Conservation (phyloP, 805 yeast genomes). For the Blastobotrys americana region DNA sequence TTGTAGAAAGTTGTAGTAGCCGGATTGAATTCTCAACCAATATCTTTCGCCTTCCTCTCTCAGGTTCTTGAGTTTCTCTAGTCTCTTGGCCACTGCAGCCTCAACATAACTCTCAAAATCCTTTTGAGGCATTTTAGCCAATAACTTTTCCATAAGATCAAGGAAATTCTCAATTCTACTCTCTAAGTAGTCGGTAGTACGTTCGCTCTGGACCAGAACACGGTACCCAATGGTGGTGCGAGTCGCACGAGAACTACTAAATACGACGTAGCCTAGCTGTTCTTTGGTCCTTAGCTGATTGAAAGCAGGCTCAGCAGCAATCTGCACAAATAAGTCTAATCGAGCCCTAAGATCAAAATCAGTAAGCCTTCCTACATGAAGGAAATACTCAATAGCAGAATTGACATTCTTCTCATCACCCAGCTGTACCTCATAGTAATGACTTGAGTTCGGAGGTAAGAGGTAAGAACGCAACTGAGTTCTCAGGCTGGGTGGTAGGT, state of each 20-base stretch:
- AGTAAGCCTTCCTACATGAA: slow-evolving; percentile 53
- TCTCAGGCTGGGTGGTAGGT: slow-evolving; percentile 39
- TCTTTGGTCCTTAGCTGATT: slow-evolving; percentile 86
- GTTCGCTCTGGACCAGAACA: slow-evolving; percentile 77
- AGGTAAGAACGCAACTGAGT: slow-evolving; percentile 37
- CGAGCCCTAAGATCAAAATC: slow-evolving; percentile 42
- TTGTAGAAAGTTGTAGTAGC: slow-evolving; percentile 68
- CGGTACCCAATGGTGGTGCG: slow-evolving; percentile 69
- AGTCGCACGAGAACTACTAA: slow-evolving; percentile 61
- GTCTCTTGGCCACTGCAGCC: slow-evolving; percentile 58
- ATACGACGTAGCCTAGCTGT: slow-evolving; percentile 92
- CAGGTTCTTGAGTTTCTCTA: slow-evolving; percentile 69
- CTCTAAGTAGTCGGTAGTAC: slow-evolving; percentile 64
- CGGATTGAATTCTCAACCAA: slow-evolving; percentile 62
- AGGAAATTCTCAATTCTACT: slow-evolving; percentile 68
- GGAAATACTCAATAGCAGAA: slow-evolving; percentile 72
- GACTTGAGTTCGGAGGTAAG: slow-evolving; percentile 24
- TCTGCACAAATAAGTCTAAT: slow-evolving; percentile 61
- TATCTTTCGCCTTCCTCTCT: slow-evolving; percentile 64
- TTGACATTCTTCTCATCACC: slow-evolving; percentile 69
- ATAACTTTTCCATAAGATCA: slow-evolving; percentile 36
- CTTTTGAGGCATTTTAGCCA: slow-evolving; percentile 48
- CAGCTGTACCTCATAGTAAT: slow-evolving; percentile 25
- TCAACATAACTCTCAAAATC: slow-evolving; percentile 64
- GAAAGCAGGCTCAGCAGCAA: slow-evolving; percentile 81